These are phyloP conservation scores for Cladosporium austrohemisphaericum DNA, from an alignment of 2,329 filamentous ascomycete species.

Conservation along the genomic window DNA sequence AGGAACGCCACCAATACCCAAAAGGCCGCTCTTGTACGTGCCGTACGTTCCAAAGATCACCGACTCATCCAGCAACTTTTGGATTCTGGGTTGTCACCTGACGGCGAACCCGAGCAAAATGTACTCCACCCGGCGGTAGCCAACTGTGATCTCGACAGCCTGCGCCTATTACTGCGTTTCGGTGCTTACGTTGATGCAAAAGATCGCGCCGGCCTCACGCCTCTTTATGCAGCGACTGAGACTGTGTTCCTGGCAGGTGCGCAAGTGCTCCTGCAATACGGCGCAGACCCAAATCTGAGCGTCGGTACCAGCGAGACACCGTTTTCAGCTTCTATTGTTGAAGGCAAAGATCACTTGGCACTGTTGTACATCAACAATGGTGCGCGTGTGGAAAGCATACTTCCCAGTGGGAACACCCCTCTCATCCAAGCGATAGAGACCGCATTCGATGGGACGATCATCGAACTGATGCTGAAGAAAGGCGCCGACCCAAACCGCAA, in stretches of 20 bases:
- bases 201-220: constrained; percentile 58
- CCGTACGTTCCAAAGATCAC: constrained; percentile 28
- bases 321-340: constrained; percentile 48
- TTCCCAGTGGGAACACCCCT: constrained; percentile 57
- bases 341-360: constrained; percentile 54
- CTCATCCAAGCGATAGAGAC: constrained; percentile 60
- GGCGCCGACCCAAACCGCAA: constrained; percentile 58
- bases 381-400: constrained; percentile 53
- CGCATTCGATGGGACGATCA: constrained; percentile 51
- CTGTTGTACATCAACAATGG: constrained; percentile 61
- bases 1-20: constrained; percentile 32
- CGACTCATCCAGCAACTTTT: constrained; percentile 30
- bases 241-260: constrained; percentile 53
- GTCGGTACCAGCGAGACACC: constrained; percentile 55
- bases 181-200: constrained; percentile 58
- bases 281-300: constrained; percentile 55
- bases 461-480: constrained; percentile 59
- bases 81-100: constrained; percentile 23
- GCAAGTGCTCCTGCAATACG: constrained; percentile 60
- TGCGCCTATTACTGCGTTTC: constrained; percentile 58
- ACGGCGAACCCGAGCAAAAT: constrained; percentile 18
- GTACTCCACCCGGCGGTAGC: constrained; percentile 25
- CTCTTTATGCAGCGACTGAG: constrained; percentile 51
- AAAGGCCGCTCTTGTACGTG: constrained; percentile 39
- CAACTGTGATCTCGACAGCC: constrained; percentile 25